Base-by-base conservation (phyloP, 345 rosid genomes). In the Atalantia buxifolia region DNA sequence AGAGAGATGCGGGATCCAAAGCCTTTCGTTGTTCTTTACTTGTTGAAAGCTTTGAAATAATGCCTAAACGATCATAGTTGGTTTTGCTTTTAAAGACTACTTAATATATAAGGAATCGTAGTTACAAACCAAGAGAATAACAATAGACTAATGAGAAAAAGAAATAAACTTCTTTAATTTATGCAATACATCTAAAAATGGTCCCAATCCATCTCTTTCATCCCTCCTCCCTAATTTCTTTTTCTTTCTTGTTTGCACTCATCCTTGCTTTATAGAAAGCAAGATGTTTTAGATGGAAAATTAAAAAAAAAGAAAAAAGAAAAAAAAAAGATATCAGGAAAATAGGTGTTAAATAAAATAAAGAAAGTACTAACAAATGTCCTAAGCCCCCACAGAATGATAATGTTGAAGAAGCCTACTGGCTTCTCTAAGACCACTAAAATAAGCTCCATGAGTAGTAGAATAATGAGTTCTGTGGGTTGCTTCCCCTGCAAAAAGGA, bases 401-500 rank as follows among this genome's bases (percentile, higher is more conserved):
- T 93, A 96, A 82, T 94, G 93, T 85, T 93, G 86, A 74, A 96
- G 97, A 85, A 96, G 95, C 91, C 99, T 89, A 83, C 85, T 85
- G 84, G 99, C 98, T 90, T 96, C 97, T 56, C 98, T 96, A 70
- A 94, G 85, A 53, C 97, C 98, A 84, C 99, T 96, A 79, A 85
- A 90, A 83, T 93, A 96, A 74, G 99, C 99, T 48, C 99, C 99
- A 72, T 96, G 99, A 59, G 99, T 93, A 5, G 99, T 94, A 5
- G 99, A 96, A 79, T 96, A 96, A 74, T 96, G 98, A 55, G 94
- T 93, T 86, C 97, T 89, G 76, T 96, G 98, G 24, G 99, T 96
- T 65, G 95, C 98, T 78, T 96, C 99, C 79, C 99, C 99, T 70
- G 99, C 99, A 88, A 96, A 96, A 80, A 96, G 86, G 53, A 94